Percentiles rank a stretch among this genome's conserved stretches.
Evolutionary conservation across 768 basidiomycete species (phyloP).

Genomic region (Auriscalpium orientale): DNA sequence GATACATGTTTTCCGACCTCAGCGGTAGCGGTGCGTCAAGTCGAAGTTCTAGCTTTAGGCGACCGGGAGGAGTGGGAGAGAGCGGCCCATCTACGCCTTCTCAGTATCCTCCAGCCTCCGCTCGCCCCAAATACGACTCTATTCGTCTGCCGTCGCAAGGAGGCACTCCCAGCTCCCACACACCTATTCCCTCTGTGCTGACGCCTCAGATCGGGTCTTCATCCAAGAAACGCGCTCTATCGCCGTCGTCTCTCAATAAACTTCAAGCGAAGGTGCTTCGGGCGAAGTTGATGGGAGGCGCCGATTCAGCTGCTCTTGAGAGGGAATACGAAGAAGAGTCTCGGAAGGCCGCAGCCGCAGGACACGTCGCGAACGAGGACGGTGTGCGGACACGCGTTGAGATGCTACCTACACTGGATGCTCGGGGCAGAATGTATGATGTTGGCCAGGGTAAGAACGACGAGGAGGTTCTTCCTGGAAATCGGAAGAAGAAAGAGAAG

Average conservation of each 20-base stretch:
- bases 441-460: conserved; percentile 75
- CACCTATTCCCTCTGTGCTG: conserved; percentile 89
- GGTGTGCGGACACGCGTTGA: conserved; percentile 58
- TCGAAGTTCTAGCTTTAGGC: conserved; percentile 81
- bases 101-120: conserved; percentile 27
- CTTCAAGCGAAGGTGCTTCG: conserved; percentile 89
- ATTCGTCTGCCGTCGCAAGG: conserved; percentile 54
- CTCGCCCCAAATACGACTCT: conserved; percentile 51
- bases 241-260: conserved; percentile 79
- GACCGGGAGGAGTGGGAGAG: conserved; percentile 59
- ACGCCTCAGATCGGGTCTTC: conserved; percentile 43
- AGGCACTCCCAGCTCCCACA: conserved; percentile 58
- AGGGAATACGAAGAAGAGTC: conserved; percentile 75
- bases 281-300: conserved; percentile 79
- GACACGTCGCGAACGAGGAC: conserved; percentile 22
- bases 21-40: conserved; percentile 58
- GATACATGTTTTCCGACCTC: conserved; percentile 65
- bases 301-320: conserved; percentile 73
- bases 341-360: conserved; percentile 35
- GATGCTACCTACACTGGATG: conserved; percentile 86
- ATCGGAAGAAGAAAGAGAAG: conserved; percentile 73
- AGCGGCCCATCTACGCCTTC: conserved; percentile 56
- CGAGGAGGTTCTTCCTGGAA: conserved; percentile 45
- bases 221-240: conserved; percentile 40
- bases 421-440: conserved; percentile 80